Evolutionary conservation across 1,284 basidiomycete species (phyloP), one percentile per base, ranked within the genome.

Genomic region (Trichosporon faecale): DNA sequence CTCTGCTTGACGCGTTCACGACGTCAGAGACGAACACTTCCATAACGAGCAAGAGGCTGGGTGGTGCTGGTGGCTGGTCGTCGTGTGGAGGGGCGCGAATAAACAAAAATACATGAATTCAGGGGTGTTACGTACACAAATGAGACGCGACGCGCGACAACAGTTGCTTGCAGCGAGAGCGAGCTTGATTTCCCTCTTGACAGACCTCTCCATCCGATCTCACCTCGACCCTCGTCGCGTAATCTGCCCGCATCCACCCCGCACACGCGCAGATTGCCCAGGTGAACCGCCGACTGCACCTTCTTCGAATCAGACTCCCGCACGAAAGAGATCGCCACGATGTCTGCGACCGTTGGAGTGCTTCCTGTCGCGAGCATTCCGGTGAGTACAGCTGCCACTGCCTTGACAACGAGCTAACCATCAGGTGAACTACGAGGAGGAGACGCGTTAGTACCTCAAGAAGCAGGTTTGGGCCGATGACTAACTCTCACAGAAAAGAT

Each of bases 301-400:
- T 61, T 31, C 29, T 8, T n/a, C 8, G 14, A 18, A n/a, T 6
- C 29, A 29, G 27, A 11, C 27, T 8, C 29, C 18, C 9, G 18
- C 8, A 8, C 6, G 57, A 33, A 31, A 14, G 29, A 31, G 23
- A 33, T 21, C 63, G 74, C 75, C 75, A 14, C 65, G 74, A 21
- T 61, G 57, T 61, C 57, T 29, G 67, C 64, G 44, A 68, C 68
- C 23, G 74, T 78, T 25, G 79, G 79, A 33, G 78, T 82, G 23
- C 73, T 84, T n/a, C 83, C 83, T 37, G 82, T 83, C 29, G 83
- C 82, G 40, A 77, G 74, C 64, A 77, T 84, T 37, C 71, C 77
- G 9, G 82, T 83, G 66, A 72, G 82, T 78, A 1, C 37, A n/a
- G 27, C n/a, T 8, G 25, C 16, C 8, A 4, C n/a, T 29, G 9